Base-by-base conservation (phyloP, 2,329 filamentous ascomycete species). In the Calonectria pseudoreteaudii region DNA sequence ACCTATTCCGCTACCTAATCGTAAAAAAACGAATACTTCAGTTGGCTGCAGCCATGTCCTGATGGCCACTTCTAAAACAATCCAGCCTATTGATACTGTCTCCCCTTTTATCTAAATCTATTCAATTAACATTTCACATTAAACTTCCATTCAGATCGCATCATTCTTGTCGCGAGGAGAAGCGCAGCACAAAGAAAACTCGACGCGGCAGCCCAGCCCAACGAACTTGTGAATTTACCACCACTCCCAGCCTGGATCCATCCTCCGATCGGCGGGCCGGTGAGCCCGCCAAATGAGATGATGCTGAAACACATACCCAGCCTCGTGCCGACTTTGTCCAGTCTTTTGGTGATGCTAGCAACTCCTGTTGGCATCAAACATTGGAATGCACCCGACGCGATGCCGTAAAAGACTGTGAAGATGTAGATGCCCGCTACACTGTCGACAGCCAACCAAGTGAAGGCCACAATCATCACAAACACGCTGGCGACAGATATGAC, bases 221-320 rank as follows among this genome's bases (percentile, higher is more conserved):
- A 83, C 1, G 84, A 79, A 1, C 76, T 80, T 0, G 66, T 77
- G 41, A 81, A 82, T 1, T 74, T 75, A 0, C 82, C 82, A 23
- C 80, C 81, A 0, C 72, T 79, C 1, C 47, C 65, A 1, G 77
- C 71, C 62, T 80, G 75, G 0, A 81, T 41, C 2, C 76, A 18
- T 0, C 86, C 86, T 0, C 86, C 86, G 26, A 86, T 81, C 0
- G 86, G 85, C 4, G 85, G 84, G 0, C 85, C 85, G 0, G 85
- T 85, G 18, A 87, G 67, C 0, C 84, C 82, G 1, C 84, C 84
- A 56, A 86, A 79, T 0, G 84, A 85, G 9, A 81, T 78, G 8
- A 87, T 81, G 53, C 78, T 82, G 14, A 87, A 87, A 1, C 82
- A 84, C 85, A 87, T 87, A 11, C 85, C 85, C 18, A 87, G 78